Evolutionary conservation across 176 grass and related monocot species (phyloP).

Genomic region (Thalia dealbata): DNA sequence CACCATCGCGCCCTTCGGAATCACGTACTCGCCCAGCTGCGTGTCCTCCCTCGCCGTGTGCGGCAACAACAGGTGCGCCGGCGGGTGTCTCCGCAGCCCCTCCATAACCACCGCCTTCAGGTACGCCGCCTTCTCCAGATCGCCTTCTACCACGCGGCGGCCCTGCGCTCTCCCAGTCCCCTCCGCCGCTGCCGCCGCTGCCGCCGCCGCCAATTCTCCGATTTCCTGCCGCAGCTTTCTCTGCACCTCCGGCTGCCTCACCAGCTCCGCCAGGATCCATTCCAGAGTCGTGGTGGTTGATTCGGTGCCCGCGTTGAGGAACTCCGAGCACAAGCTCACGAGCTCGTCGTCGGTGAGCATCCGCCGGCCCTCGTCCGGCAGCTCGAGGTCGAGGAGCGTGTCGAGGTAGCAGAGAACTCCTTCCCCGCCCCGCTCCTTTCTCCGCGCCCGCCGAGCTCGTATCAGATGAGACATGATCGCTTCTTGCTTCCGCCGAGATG

Average conservation of each 20-base stretch:
- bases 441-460: constrained; percentile 12
- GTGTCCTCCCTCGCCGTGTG: not conserved
- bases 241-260: not conserved
- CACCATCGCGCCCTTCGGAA: not conserved
- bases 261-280: constrained; percentile 3
- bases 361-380: not conserved
- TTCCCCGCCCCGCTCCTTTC: not conserved
- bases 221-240: not conserved
- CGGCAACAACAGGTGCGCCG: not conserved
- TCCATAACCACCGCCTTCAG: constrained; percentile 7
- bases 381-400: not conserved
- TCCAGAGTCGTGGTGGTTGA: not conserved
- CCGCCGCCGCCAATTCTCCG: not conserved
- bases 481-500: no score
- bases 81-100: constrained; percentile 6
- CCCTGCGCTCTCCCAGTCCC: not conserved
- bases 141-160: not conserved
- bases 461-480: constrained; percentile 28
- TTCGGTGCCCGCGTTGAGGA: not conserved
- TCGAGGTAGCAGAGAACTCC: not conserved
- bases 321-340: not conserved
- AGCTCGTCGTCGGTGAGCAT: constrained; percentile 17
- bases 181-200: not conserved
- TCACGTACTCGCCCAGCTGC: not conserved
- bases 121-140: not conserved